These are phyloP conservation scores for Biscutella laevigata DNA, from an alignment of 441 rosid genomes.

Conservation along the genomic window DNA sequence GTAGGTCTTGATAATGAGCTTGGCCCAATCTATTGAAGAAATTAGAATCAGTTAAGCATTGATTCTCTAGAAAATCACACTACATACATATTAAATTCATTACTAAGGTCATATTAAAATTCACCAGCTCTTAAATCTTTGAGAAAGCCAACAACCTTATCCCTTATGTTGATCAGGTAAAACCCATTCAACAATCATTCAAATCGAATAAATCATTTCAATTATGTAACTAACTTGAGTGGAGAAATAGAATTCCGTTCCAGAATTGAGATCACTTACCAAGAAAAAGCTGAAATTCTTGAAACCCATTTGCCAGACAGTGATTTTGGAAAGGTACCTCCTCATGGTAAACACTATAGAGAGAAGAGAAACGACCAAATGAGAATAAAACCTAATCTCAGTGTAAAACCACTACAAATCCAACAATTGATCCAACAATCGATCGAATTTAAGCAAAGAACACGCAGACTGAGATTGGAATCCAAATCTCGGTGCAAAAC, in stretches of 20 bases:
- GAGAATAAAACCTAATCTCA: no score
- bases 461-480: not conserved
- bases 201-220: not conserved
- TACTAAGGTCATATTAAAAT: not conserved
- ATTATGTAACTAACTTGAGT: not conserved
- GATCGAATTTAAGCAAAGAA: not conserved
- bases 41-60: slow-evolving; percentile 5
- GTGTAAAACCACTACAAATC: no score
- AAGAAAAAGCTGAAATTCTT: slow-evolving; percentile 10
- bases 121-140: not conserved
- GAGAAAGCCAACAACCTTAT: not conserved
- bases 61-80: not conserved
- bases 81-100: not conserved
- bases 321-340: slow-evolving; percentile 22
- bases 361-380: not conserved
- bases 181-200: no score
- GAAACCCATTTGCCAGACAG: slow-evolving; percentile 16
- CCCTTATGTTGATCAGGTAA: no score
- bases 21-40: slow-evolving; percentile 19
- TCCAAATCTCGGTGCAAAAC: no score
- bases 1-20: slow-evolving; percentile 16
- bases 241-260: no score
- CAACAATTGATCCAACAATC: not conserved
- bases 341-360: slow-evolving; percentile 20
- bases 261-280: no score